Percentiles rank a stretch among this genome's conserved stretches.
These are phyloP conservation scores for Lepidium didymum DNA, from an alignment of 345 rosid genomes.

Conservation along the genomic window DNA sequence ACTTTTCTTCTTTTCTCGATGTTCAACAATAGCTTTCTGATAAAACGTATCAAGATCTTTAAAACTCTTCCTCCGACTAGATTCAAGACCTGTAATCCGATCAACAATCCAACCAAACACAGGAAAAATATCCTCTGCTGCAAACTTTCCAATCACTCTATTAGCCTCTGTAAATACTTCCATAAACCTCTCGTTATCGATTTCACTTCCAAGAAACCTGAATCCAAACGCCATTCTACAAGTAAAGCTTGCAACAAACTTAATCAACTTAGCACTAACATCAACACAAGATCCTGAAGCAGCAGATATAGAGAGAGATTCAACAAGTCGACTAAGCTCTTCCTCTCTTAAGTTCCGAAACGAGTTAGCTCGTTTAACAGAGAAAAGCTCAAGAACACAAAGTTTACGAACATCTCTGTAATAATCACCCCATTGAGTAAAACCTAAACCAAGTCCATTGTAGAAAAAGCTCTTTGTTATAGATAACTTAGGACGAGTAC, in stretches of 20 bases:
- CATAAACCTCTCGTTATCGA: slow-evolving; percentile 22
- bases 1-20: slow-evolving; percentile 14
- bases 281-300: slow-evolving; percentile 14
- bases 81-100: slow-evolving; percentile 20
- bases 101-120: slow-evolving; percentile 29
- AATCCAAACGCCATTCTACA: slow-evolving; percentile 27
- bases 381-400: slow-evolving; percentile 35
- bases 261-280: slow-evolving; percentile 21
- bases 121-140: slow-evolving; percentile 29
- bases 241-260: slow-evolving; percentile 23
- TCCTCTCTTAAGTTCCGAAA: slow-evolving; percentile 33
- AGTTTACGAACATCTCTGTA: slow-evolving; percentile 33
- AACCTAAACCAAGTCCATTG: slow-evolving; percentile 31
- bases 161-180: slow-evolving; percentile 19
- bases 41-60: slow-evolving; percentile 23
- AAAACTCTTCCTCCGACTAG: slow-evolving; percentile 23
- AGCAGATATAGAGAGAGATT: slow-evolving; percentile 22
- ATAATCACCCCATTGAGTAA: slow-evolving; percentile 34
- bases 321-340: slow-evolving; percentile 28
- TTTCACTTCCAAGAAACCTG: slow-evolving; percentile 21
- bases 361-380: slow-evolving; percentile 36
- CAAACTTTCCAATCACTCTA: slow-evolving; percentile 24
- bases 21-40: slow-evolving; percentile 22
- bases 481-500: slow-evolving; percentile 31
- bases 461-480: slow-evolving; percentile 30